phyloP scores from a whole-genome alignment of 352 stramenopile genomes.

The Phytophthora sansomeana region DNA sequence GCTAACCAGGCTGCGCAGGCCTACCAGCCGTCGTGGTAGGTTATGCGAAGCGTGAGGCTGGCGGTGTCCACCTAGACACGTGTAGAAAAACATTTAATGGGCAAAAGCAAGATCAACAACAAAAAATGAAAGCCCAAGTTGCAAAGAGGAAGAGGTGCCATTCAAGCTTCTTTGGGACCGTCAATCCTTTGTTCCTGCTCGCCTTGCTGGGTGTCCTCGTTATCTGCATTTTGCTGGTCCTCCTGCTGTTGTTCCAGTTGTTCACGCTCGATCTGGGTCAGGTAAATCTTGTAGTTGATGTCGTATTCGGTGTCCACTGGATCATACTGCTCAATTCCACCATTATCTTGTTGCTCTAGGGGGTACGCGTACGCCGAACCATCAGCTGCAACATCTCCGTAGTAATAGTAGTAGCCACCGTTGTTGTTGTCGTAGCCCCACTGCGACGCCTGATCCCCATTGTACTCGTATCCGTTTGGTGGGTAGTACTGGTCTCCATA shows the following conservation, averaged over 20 bases:
- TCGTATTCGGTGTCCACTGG: slow-evolving; percentile 66
- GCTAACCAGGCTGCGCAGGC: slow-evolving; percentile 64
- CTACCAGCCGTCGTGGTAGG: slow-evolving; percentile 49
- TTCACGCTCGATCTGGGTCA: slow-evolving; percentile 59
- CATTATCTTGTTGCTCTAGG: slow-evolving; percentile 9
- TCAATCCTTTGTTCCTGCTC: slow-evolving; percentile 7
- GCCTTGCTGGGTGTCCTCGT: slow-evolving; percentile 8
- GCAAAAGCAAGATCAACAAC: neutral
- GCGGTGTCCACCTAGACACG: slow-evolving; percentile 7
- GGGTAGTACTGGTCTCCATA: slow-evolving; percentile 22
- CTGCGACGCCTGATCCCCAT: slow-evolving; percentile 5
- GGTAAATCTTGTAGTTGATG: slow-evolving; percentile 78
- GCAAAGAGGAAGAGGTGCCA: slow-evolving; percentile 1
- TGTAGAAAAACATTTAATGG: slow-evolving; percentile 29
- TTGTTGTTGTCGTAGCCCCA: slow-evolving; percentile 14
- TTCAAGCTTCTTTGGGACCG: slow-evolving; percentile 15
- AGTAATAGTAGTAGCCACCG: slow-evolving; percentile 26
- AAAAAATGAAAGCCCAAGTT: slow-evolving; percentile 18
- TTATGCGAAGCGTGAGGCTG: neutral
- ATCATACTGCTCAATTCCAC: slow-evolving; percentile 15
- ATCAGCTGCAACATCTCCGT: slow-evolving; percentile 20
- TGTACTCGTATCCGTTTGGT: slow-evolving; percentile 32
- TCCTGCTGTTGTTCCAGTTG: slow-evolving; percentile 19
- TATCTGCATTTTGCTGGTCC: slow-evolving; percentile 7
- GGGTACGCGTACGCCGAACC: slow-evolving; percentile 24